Conservation (phyloP, 208 protist species). For the Trypanosoma brucei region DNA sequence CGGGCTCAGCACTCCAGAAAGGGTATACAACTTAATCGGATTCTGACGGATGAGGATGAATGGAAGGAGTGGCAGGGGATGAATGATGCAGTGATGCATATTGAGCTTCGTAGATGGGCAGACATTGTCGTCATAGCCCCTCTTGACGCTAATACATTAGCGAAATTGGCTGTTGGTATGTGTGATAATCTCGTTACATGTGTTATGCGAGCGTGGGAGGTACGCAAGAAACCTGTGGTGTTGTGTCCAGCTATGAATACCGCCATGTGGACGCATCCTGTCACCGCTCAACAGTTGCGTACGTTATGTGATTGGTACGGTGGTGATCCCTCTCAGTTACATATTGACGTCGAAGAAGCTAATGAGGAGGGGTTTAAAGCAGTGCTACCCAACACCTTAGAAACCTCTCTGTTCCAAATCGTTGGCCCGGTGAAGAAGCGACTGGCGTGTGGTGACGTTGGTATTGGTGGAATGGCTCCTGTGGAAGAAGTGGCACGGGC, state of each 20-base stretch:
- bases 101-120: conserved; percentile 93
- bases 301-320: conserved; percentile 59
- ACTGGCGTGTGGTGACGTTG: conserved; percentile 93
- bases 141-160: conserved; percentile 96
- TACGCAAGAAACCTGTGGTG: conserved; percentile 86
- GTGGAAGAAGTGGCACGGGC: conserved; percentile 74
- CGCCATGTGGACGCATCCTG: conserved; percentile 95
- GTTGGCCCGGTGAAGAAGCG: conserved; percentile 89
- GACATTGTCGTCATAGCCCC: conserved; percentile 95
- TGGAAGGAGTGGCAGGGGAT: conserved; percentile 78
- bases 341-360: neutral
- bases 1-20: conserved; percentile 55
- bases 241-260: conserved; percentile 99
- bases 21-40: conserved; percentile 64
- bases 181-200: conserved; percentile 95
- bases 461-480: conserved; percentile 90
- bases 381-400: conserved; percentile 30
- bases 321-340: neutral
- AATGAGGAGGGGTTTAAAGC: neutral
- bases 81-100: conserved; percentile 90
- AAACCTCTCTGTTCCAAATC: conserved; percentile 70
- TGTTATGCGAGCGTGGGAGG: conserved; percentile 94
- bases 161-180: conserved; percentile 92
- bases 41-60: conserved; percentile 83
- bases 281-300: conserved; percentile 79